Percentiles rank a stretch among this genome's conserved stretches.
These are phyloP conservation scores for Oehlia diaphana DNA, from an alignment of 192 early-diverging fungal species.

Conservation along the genomic window DNA sequence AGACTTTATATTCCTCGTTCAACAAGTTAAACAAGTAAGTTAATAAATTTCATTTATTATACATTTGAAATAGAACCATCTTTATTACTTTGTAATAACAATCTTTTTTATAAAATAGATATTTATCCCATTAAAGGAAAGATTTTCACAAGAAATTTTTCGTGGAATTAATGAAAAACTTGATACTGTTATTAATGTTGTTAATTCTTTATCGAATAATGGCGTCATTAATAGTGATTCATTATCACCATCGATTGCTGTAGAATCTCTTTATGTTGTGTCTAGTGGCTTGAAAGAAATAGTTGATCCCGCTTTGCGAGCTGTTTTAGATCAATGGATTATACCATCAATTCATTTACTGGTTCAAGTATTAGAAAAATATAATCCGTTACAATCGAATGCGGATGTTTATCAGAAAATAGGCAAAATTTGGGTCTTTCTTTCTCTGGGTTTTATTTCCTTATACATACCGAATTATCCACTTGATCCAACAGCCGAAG, in stretches of 20 bases:
- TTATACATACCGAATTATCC: slow-evolving; percentile 79
- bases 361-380: slow-evolving; percentile 9
- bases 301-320: not conserved
- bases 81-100: not conserved
- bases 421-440: slow-evolving; percentile 59
- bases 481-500: slow-evolving; percentile 81
- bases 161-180: not conserved
- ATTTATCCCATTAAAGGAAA: not conserved
- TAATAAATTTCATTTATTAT: not conserved
- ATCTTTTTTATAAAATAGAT: not conserved
- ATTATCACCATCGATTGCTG: not conserved
- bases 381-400: not conserved
- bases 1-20: slow-evolving; percentile 2
- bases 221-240: not conserved
- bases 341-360: slow-evolving; percentile 26
- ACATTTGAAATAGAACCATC: too few species aligned
- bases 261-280: not conserved
- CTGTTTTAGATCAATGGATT: not conserved
- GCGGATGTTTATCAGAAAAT: slow-evolving; percentile 31
- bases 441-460: slow-evolving; percentile 61
- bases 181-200: not conserved
- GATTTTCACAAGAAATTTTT: not conserved
- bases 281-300: not conserved
- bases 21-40: slow-evolving; percentile 18
- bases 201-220: not conserved